Base-by-base conservation (phyloP, 441 rosid species). In the Eutrema salsugineum region DNA sequence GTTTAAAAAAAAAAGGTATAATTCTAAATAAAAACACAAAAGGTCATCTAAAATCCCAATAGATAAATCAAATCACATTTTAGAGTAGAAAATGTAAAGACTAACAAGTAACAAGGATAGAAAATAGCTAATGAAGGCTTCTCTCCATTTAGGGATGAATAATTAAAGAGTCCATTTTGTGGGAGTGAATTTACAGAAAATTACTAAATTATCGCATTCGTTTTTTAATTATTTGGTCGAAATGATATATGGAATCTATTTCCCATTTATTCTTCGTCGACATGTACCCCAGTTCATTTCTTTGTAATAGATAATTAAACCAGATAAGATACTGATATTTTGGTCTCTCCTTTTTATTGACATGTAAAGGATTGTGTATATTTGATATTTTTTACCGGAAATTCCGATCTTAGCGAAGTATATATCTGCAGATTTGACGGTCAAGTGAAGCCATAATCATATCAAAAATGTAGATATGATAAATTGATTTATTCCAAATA, bases 181-280 rank as follows among this genome's bases (percentile, higher is more conserved):
- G 49, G 30, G 40, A 22, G 32, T 55, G 19, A 33, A n/a, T 46
- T 33, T 11, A 15, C 16, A 32, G 8, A 33, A 42, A 20, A 44
- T 0, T 9, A 20, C 28, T 38, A 22, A 33, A 36, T 15, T 8
- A 35, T 49, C 59, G 30, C 22, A 42, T 42, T n/a, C n/a, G n/a
- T n/a, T n/a, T n/a, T n/a, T n/a, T n/a, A n/a, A n/a, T n/a, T n/a
- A n/a, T n/a, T n/a, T n/a, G n/a, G n/a, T n/a, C n/a, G n/a, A n/a
- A n/a, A 22, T 22, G 19, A 71, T 14, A 71, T 62, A 71, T 71
- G 63, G 66, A 73, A 66, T 73, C 20, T 51, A 57, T 40, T 65
- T 58, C 46, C 20, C 28, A 10, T 49, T 28, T 58, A 58, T 73
- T 57, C 46, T 6, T 43, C 15, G 27, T 32, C n/a, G 63, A 71